These are phyloP conservation scores for Endocarpon pusillum DNA, from an alignment of 495 filamentous ascomycete species.

Conservation along the genomic window DNA sequence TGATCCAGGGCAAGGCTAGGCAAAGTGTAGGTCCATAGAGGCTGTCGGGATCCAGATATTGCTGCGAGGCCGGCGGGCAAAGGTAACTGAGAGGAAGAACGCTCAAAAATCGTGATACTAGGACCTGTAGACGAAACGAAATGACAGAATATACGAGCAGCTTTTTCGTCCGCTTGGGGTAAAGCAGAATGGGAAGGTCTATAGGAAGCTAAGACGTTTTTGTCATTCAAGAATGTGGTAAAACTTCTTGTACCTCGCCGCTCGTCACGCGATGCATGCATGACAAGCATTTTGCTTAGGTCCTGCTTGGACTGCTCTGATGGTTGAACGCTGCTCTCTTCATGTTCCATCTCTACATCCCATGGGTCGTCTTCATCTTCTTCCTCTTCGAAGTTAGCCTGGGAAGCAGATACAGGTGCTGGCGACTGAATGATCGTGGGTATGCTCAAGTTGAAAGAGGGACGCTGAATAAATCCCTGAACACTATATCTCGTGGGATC, in stretches of 20 bases:
- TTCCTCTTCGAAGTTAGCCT: constrained; percentile 20
- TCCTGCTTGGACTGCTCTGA: constrained; percentile 11
- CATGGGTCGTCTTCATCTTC: constrained; percentile 21
- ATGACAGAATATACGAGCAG: constrained; percentile 77
- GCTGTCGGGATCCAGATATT: constrained; percentile 53
- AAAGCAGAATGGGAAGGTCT: constrained; percentile 55
- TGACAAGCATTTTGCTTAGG: constrained; percentile 25
- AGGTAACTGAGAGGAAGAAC: constrained; percentile 55
- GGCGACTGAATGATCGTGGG: not conserved
- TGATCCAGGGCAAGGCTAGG: constrained; percentile 72
- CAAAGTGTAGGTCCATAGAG: constrained; percentile 76
- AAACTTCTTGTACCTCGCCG: constrained; percentile 39
- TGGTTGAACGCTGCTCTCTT: not conserved
- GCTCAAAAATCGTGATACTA: constrained; percentile 72
- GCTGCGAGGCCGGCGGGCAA: too few species aligned
- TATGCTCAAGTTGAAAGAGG: not conserved
- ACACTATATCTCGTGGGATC: not conserved
- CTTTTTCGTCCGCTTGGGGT: constrained; percentile 66
- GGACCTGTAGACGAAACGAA: constrained; percentile 85
- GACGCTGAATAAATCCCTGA: not conserved
- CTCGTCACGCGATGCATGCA: constrained; percentile 34
- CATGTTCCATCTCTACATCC: not conserved
- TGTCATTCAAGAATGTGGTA: constrained; percentile 45
- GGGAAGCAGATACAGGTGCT: constrained; percentile 3
- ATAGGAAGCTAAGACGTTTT: constrained; percentile 64